Conservation (phyloP, 2,329 filamentous ascomycete genomes). For the Metarhizium humberi region DNA sequence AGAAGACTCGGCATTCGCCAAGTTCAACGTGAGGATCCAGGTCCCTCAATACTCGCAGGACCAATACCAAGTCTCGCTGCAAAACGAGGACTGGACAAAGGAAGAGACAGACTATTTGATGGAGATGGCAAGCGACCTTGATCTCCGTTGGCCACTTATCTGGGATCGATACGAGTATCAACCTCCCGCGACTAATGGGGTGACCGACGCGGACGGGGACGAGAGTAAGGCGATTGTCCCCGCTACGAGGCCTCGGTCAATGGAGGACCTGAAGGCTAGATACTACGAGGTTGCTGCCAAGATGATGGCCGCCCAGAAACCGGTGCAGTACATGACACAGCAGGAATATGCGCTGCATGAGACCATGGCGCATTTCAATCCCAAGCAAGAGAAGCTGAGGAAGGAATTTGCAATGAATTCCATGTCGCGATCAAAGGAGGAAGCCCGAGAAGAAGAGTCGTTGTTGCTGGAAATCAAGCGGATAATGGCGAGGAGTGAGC, state of each 20-base stretch:
- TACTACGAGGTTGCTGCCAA: constrained; percentile 83
- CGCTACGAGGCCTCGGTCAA: constrained; percentile 48
- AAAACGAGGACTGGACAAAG: constrained; percentile 73
- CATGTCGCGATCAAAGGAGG: constrained; percentile 71
- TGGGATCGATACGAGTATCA: constrained; percentile 84
- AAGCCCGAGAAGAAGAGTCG: constrained; percentile 86
- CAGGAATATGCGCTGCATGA: constrained; percentile 77
- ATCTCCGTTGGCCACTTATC: constrained; percentile 84
- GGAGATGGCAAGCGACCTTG: constrained; percentile 63
- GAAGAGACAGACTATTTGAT: constrained; percentile 93
- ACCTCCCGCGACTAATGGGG: constrained; percentile 34
- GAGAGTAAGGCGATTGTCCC: constrained; percentile 45
- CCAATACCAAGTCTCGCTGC: constrained; percentile 70
- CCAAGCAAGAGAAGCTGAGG: constrained; percentile 65
- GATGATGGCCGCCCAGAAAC: constrained; percentile 72
- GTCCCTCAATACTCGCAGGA: constrained; percentile 78
- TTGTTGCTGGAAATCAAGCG: constrained; percentile 84
- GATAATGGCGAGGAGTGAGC: constrained; percentile 78
- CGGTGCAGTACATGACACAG: constrained; percentile 77
- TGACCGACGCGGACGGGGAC: constrained; percentile 34
- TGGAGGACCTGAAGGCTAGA: constrained; percentile 86
- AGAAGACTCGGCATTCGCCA: constrained; percentile 64
- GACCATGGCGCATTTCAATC: constrained; percentile 78
- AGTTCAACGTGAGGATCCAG: constrained; percentile 76
- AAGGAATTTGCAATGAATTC: constrained; percentile 79